Evolutionary conservation across 495 filamentous ascomycete genomes (phyloP).

Genomic region (Gamarada debralockiae): DNA sequence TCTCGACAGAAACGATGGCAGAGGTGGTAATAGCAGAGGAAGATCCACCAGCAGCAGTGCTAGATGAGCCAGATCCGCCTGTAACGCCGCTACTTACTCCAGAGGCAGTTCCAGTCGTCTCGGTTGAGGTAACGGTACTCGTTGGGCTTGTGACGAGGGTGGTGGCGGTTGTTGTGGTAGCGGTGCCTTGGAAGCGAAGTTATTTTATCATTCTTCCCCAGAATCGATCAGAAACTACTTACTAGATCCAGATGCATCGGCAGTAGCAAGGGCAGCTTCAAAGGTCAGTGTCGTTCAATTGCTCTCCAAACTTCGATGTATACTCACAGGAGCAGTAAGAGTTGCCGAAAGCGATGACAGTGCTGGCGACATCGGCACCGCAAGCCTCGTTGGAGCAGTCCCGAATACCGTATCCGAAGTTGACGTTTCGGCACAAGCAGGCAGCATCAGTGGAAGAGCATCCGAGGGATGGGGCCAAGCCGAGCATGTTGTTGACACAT

Average conservation of each 20-base stretch:
- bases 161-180: slow-evolving; percentile 5
- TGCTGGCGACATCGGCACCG: slow-evolving; percentile 26
- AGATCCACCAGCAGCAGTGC: slow-evolving; percentile 6
- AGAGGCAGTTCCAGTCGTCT: slow-evolving; percentile 2
- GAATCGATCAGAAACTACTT: not conserved
- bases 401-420: slow-evolving; percentile 73
- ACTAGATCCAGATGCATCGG: not conserved
- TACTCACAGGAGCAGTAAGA: slow-evolving; percentile 18
- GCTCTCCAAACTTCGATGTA: not conserved
- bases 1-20: slow-evolving; percentile 16
- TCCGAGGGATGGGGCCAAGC: slow-evolving; percentile 53
- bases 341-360: slow-evolving; percentile 20
- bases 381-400: slow-evolving; percentile 75
- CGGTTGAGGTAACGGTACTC: slow-evolving; percentile 7
- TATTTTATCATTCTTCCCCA: too few species aligned
- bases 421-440: slow-evolving; percentile 66
- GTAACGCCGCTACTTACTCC: slow-evolving; percentile 3
- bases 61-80: not conserved
- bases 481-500: slow-evolving; percentile 72
- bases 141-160: slow-evolving; percentile 3
- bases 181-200: too few species aligned
- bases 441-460: slow-evolving; percentile 52
- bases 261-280: slow-evolving; percentile 5
- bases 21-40: slow-evolving; percentile 22
- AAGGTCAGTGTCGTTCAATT: not conserved